Conservation (phyloP, 2,329 filamentous ascomycete genomes). For the Beauveria australis region DNA sequence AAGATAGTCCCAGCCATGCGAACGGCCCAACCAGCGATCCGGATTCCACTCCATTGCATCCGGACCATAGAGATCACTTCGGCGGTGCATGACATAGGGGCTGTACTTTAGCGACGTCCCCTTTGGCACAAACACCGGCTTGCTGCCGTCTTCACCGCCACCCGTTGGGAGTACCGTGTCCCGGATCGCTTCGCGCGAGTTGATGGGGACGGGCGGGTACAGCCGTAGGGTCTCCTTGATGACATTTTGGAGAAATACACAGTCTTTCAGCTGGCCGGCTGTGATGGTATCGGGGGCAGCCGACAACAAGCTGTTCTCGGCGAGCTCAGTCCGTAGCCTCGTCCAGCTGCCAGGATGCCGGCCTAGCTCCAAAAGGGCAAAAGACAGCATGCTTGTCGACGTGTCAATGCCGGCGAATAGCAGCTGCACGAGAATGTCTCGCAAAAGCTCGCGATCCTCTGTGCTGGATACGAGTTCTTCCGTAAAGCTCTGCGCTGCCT, state of each 20-base stretch:
- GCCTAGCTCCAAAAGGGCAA: neutral
- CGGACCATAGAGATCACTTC: constrained; percentile 21
- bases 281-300: neutral
- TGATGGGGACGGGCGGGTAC: constrained; percentile 1
- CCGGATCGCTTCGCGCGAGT: neutral
- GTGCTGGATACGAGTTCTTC: neutral
- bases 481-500: neutral
- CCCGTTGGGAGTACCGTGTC: neutral
- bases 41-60: constrained; percentile 21
- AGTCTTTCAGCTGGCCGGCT: neutral
- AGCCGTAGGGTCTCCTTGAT: neutral
- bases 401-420: constrained; percentile 5
- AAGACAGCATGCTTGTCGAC: constrained; percentile 1
- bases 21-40: constrained; percentile 23
- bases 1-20: constrained; percentile 26
- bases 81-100: constrained; percentile 20
- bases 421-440: constrained; percentile 1
- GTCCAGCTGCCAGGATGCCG: neutral
- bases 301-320: neutral
- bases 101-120: neutral
- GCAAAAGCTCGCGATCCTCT: neutral
- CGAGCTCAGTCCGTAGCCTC: neutral
- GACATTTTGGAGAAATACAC: neutral
- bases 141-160: neutral
- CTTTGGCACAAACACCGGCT: neutral